These are phyloP conservation scores for Apostasia shenzhenica DNA, from an alignment of 106 monocot species.

Conservation along the genomic window DNA sequence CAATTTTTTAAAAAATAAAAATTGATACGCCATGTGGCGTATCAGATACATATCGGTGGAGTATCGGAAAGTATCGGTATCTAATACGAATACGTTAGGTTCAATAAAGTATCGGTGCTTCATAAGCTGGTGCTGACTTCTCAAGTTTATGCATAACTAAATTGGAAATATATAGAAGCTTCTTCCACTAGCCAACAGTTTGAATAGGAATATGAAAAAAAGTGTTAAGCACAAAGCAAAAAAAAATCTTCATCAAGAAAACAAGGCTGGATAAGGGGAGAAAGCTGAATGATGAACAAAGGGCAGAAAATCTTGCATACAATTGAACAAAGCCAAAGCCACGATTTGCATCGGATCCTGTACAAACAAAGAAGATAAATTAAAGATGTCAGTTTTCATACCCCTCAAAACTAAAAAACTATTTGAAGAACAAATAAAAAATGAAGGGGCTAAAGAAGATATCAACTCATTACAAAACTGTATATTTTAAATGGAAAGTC, in stretches of 20 bases:
- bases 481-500: no score
- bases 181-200: background rate
- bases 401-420: no score
- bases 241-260: conserved; percentile 4
- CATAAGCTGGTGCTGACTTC: no score
- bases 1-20: no score
- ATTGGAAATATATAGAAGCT: background rate
- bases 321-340: conserved; percentile 73
- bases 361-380: background rate
- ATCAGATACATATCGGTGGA: no score
- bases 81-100: no score
- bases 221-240: background rate
- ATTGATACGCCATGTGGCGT: no score
- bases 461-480: no score
- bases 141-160: background rate
- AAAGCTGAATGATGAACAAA: background rate
- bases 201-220: background rate
- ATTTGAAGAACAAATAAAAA: no score
- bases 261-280: background rate
- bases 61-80: no score
- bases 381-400: background rate
- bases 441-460: no score
- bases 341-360: conserved; percentile 56
- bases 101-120: no score
- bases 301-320: conserved; percentile 17